Percentiles rank a stretch among this genome's conserved stretches.
phyloP scores from a whole-genome alignment of 2,329 filamentous ascomycete species.

The Diaporthe citriasiana region DNA sequence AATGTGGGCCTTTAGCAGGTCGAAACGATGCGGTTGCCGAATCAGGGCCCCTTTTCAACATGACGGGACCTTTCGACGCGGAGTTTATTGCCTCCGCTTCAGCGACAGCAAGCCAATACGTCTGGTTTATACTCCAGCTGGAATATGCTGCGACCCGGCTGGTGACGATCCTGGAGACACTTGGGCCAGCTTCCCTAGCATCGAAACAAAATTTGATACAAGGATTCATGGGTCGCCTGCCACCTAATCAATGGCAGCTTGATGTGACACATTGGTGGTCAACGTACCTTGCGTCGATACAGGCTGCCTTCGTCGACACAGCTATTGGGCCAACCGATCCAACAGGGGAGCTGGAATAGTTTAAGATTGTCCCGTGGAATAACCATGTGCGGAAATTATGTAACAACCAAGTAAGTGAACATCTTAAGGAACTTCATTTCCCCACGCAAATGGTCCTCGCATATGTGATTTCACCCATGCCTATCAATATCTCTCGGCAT shows the following conservation, averaged over 20 bases:
- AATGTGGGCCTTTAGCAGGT: constrained; percentile 2
- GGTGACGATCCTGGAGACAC: neutral
- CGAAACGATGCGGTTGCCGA: neutral
- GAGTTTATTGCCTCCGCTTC: neutral
- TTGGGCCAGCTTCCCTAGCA: neutral
- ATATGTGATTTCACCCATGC: neutral
- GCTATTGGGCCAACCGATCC: constrained; percentile 33
- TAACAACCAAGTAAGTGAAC: constrained; percentile 29
- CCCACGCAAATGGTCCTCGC: neutral
- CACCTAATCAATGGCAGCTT: constrained; percentile 41
- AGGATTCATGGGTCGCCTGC: neutral
- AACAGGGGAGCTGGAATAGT: neutral
- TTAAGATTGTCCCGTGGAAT: neutral
- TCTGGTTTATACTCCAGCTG: neutral
- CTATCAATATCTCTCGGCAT: neutral
- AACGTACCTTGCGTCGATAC: constrained; percentile 19
- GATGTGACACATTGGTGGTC: constrained; percentile 42
- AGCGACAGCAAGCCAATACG: neutral
- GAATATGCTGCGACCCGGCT: neutral
- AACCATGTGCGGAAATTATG: constrained; percentile 4
- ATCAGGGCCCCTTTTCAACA: neutral
- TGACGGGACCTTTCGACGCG: neutral
- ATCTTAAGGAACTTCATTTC: neutral
- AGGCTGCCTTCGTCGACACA: constrained; percentile 33
- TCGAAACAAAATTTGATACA: neutral